Evolutionary conservation across 2,329 filamentous ascomycete species (phyloP).

Genomic region (Dothidotthia symphoricarpi): DNA sequence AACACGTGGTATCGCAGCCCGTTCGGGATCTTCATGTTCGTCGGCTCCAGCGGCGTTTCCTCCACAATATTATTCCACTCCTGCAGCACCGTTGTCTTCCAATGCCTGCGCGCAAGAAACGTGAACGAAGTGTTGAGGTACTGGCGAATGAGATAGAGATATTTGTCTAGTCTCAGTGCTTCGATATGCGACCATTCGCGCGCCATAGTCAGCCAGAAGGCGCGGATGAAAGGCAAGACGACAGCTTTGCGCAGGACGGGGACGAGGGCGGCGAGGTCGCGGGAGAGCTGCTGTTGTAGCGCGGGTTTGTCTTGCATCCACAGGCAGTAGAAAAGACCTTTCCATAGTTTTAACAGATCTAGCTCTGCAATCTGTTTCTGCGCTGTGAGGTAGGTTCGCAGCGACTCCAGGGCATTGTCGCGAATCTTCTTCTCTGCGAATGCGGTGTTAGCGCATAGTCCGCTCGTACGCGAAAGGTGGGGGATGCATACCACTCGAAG

Average conservation of each 20-base stretch:
- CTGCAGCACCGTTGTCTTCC: conserved; percentile 41
- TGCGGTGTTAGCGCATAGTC: conserved; percentile 2
- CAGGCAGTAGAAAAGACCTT: conserved; percentile 85
- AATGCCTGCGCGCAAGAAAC: conserved; percentile 45
- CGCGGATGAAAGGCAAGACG: conserved; percentile 46
- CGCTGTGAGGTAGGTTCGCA: conserved; percentile 73
- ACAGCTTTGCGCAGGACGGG: conserved; percentile 54
- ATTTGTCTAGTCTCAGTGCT: conserved; percentile 75
- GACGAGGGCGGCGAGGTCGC: conserved; percentile 71
- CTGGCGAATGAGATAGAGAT: conserved; percentile 76
- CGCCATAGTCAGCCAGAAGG: conserved; percentile 54
- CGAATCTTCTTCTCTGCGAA: conserved; percentile 71
- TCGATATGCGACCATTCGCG: conserved; percentile 55
- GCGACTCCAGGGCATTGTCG: conserved; percentile 71
- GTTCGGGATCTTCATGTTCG: conserved; percentile 65
- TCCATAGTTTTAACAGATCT: conserved; percentile 88
- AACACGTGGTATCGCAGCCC: conserved; percentile 83
- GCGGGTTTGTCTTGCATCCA: conserved; percentile 91
- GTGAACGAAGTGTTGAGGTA: conserved; percentile 71
- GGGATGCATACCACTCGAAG: conserved; percentile 68
- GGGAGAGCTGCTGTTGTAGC: conserved; percentile 81
- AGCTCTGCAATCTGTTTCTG: conserved; percentile 60
- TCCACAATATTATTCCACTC: conserved; percentile 51
- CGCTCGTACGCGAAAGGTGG: not conserved
- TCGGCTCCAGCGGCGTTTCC: conserved; percentile 47